A percentile compares a stretch with the other conserved stretches of the same genome.
phyloP scores from a whole-genome alignment of 2,329 filamentous ascomycete genomes.

The Colletotrichum lindemuthianum region DNA sequence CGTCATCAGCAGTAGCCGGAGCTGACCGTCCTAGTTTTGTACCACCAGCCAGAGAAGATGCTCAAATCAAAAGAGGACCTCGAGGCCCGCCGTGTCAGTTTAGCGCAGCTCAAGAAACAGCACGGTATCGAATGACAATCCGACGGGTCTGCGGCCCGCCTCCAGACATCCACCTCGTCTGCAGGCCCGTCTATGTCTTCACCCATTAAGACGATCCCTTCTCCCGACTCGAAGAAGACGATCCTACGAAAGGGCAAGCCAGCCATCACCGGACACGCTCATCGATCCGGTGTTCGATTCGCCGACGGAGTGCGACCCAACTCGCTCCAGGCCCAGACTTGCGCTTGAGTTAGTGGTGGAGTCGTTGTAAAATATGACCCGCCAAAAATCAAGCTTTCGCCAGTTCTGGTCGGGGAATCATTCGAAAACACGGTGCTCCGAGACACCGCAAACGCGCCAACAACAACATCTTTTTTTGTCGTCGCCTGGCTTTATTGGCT shows the following conservation, averaged over 20 bases:
- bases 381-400: constrained; percentile 29
- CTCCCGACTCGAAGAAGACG: constrained; percentile 52
- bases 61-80: constrained; percentile 91
- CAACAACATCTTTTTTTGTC: constrained; percentile 29
- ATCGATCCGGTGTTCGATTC: constrained; percentile 53
- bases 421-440: neutral
- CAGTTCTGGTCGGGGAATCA: constrained; percentile 30
- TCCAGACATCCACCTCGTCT: constrained; percentile 60
- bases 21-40: constrained; percentile 59
- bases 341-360: constrained; percentile 45
- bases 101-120: constrained; percentile 97
- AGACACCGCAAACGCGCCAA: constrained; percentile 16
- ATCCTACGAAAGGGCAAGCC: constrained; percentile 56
- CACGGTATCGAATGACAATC: constrained; percentile 98
- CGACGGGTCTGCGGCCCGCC: constrained; percentile 70
- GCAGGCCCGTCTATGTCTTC: constrained; percentile 69
- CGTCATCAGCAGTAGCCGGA: constrained; percentile 10
- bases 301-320: constrained; percentile 51
- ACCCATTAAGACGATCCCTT: constrained; percentile 47
- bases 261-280: constrained; percentile 49
- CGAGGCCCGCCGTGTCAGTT: constrained; percentile 91
- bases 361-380: constrained; percentile 31
- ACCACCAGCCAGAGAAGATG: constrained; percentile 74
- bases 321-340: constrained; percentile 44
- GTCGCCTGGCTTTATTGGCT: constrained; percentile 33